These are phyloP conservation scores for Claviceps fusiformis DNA, from an alignment of 2,329 filamentous ascomycete species.

Conservation along the genomic window DNA sequence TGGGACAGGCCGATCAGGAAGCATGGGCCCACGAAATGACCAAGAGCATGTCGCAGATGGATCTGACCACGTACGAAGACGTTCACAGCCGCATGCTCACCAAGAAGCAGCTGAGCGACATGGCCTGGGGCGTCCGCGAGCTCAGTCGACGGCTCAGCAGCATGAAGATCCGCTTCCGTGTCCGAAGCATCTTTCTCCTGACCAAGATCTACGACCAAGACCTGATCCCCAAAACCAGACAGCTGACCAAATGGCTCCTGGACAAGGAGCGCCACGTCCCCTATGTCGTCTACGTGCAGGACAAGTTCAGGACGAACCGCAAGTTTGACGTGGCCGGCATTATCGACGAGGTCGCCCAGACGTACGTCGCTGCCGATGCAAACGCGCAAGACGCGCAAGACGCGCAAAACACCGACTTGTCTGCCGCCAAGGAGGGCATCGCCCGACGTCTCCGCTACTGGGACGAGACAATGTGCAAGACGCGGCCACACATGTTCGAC, in stretches of 20 bases:
- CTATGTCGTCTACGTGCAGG: slow-evolving; percentile 76
- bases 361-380: slow-evolving; percentile 25
- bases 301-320: slow-evolving; percentile 55
- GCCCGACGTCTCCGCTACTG: slow-evolving; percentile 59
- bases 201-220: slow-evolving; percentile 84
- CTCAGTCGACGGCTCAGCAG: slow-evolving; percentile 74
- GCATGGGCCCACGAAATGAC: slow-evolving; percentile 38
- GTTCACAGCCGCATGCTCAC: slow-evolving; percentile 64
- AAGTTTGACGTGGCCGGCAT: slow-evolving; percentile 63
- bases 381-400: too few species aligned
- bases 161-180: slow-evolving; percentile 68
- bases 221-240: slow-evolving; percentile 62
- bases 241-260: slow-evolving; percentile 70
- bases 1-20: slow-evolving; percentile 43
- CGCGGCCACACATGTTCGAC: slow-evolving; percentile 77
- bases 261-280: slow-evolving; percentile 49
- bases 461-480: slow-evolving; percentile 64
- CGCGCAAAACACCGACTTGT: too few species aligned
- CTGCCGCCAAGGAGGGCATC: slow-evolving; percentile 23
- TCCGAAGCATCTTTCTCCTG: slow-evolving; percentile 72
- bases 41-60: slow-evolving; percentile 27
- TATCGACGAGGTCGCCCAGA: slow-evolving; percentile 41
- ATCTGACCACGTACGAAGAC: slow-evolving; percentile 22
- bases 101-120: slow-evolving; percentile 88
- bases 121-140: slow-evolving; percentile 92